These are phyloP conservation scores for Blakeslea trispora DNA, from an alignment of 371 early-diverging fungal species.

Conservation along the genomic window DNA sequence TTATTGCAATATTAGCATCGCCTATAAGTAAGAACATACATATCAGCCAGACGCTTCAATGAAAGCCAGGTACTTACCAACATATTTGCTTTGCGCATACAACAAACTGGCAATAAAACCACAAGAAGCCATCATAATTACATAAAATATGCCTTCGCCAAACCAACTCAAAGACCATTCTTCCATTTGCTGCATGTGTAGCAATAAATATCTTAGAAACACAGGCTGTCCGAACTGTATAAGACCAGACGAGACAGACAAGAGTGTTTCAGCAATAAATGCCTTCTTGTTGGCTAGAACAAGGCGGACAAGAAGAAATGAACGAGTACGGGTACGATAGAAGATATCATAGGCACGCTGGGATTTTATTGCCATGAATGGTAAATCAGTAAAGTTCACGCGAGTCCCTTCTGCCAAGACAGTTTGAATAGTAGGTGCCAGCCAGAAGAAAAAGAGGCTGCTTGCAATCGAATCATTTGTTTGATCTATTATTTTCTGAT, in stretches of 20 bases:
- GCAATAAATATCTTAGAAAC: conserved; percentile 35
- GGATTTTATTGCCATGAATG: conserved; percentile 31
- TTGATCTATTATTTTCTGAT: conserved; percentile 14
- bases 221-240: conserved; percentile 35
- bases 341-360: conserved; percentile 33
- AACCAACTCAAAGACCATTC: conserved; percentile 13
- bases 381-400: conserved; percentile 35
- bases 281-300: conserved; percentile 25
- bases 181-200: conserved; percentile 34
- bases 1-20: conserved; percentile 41
- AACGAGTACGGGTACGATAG: conserved; percentile 19
- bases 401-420: conserved; percentile 27
- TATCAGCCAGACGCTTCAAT: too few species aligned
- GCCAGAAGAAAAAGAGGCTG: conserved; percentile 28
- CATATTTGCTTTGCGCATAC: conserved; percentile 51
- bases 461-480: conserved; percentile 24
- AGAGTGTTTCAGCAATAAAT: conserved; percentile 22
- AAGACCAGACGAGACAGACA: conserved; percentile 28
- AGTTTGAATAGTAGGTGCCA: conserved; percentile 25
- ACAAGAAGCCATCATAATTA: conserved; percentile 36
- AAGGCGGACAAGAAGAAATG: conserved; percentile 25
- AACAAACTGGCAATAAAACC: conserved; percentile 33
- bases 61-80: conserved; percentile 22
- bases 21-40: conserved; percentile 13
- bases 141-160: conserved; percentile 41